Conservation (phyloP, 805 yeast species). For the Wickerhamomyces xylosicus region DNA sequence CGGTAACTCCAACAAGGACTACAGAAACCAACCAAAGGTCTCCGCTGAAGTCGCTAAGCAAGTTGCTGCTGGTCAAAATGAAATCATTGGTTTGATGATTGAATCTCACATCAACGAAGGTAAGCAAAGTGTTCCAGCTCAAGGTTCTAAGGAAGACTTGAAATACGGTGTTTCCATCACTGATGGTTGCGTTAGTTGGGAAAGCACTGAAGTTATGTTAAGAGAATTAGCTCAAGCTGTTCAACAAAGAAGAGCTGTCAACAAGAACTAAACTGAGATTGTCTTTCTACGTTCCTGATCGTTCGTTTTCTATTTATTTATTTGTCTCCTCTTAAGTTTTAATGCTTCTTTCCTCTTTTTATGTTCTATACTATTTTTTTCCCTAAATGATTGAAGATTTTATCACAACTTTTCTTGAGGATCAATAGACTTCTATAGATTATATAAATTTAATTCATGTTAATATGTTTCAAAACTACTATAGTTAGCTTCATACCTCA, state of each 20-base stretch:
- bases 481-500: no score
- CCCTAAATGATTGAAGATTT: no score
- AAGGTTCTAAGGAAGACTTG: slow-evolving; percentile 72
- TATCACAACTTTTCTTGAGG: no score
- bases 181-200: slow-evolving; percentile 94
- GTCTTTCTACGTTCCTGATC: no score
- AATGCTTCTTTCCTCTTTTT: no score
- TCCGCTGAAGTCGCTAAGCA: slow-evolving; percentile 73
- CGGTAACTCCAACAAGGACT: slow-evolving; percentile 88
- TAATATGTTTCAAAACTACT: no score
- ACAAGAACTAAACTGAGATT: slow-evolving; percentile 15
- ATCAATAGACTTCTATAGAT: no score
- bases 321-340: no score
- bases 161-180: slow-evolving; percentile 95
- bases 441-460: no score
- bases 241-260: slow-evolving; percentile 55
- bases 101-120: slow-evolving; percentile 91
- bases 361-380: no score
- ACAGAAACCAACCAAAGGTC: slow-evolving; percentile 87
- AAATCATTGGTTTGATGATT: slow-evolving; percentile 92
- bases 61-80: slow-evolving; percentile 58
- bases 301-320: no score
- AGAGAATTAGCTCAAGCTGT: slow-evolving; percentile 75
- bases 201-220: slow-evolving; percentile 75
- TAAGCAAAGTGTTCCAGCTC: slow-evolving; percentile 76